Evolutionary conservation across 2,329 filamentous ascomycete genomes (phyloP), one percentile per base, ranked within the genome.

Genomic region (Pseudogymnoascus sp.): DNA sequence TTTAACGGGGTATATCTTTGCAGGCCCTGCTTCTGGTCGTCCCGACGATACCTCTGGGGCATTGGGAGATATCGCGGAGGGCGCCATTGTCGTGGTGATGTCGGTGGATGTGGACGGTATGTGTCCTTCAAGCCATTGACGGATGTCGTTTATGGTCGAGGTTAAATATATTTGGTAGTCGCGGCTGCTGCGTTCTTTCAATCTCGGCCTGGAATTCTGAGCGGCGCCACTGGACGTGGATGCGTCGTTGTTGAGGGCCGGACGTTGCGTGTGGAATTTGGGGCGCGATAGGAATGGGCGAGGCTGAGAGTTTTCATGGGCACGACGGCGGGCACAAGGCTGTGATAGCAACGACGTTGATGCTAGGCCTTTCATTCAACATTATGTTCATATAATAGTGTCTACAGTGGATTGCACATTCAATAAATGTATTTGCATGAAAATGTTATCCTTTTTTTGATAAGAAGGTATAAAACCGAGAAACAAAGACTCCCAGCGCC

Each of bases 1-100:
- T 70, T 82, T 83, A 64, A 86, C 81, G n/a, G 80, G 78, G 67
- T 84, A 85, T 62, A 88, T 79, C 44, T 79, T 70, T 80, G 65
- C 84, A 77, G 37, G 83, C 74, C 68, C 76, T 76, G 73, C 68
- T 72, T 72, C 65, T 61, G 59, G 59, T 21, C 38, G 40, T 62
- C 40, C 29, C 29, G 61, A n/a, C 19, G 14, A 50, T 59, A 33
- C 42, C 35, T 33, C 40, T 44, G 68, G 31, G 29, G 62, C 64
- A 40, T 67, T 38, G 44, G 68, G 63, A 19, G 70, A 66, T 33
- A 64, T 70, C n/a, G 71, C 71, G 47, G 71, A 72, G 42, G 72
- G 72, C 33, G 71, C 70, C 72, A 74, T 74, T 66, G 31, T 40
- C 19, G 61, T 69, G 61, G 61, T 64, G 38, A 31, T 37, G 37